Conservation (phyloP, 352 stramenopile species). For the Phytophthora podocarpi region DNA sequence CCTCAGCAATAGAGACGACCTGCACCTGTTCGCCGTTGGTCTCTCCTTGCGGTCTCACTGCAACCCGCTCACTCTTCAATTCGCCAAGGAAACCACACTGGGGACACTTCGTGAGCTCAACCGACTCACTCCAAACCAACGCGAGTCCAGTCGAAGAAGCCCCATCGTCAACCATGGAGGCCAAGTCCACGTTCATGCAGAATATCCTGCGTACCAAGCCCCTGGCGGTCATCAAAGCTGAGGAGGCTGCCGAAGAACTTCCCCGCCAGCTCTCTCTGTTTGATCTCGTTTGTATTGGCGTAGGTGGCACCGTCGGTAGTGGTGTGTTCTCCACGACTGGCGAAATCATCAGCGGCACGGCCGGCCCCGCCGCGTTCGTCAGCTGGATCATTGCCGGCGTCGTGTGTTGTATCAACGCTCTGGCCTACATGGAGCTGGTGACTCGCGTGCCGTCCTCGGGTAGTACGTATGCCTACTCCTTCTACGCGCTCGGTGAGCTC, state of each 20-base stretch:
- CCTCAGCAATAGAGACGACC: no score
- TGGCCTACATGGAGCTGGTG: constrained; percentile 92
- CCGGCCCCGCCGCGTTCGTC: constrained; percentile 81
- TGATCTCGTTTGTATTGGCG: constrained; percentile 91
- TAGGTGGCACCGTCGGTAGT: constrained; percentile 91
- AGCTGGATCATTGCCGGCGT: constrained; percentile 85
- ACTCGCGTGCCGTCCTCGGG: constrained; percentile 88
- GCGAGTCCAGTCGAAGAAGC: constrained; percentile 8
- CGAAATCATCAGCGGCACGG: constrained; percentile 72
- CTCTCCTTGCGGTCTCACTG: neutral
- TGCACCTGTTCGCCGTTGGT: neutral
- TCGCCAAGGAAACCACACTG: constrained; percentile 20
- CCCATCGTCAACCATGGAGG: constrained; percentile 24
- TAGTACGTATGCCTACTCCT: constrained; percentile 93
- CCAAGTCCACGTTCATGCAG: constrained; percentile 47
- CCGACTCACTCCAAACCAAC: neutral
- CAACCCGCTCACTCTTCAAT: constrained; percentile 24
- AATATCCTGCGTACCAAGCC: constrained; percentile 77
- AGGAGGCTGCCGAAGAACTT: constrained; percentile 73
- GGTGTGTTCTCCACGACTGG: constrained; percentile 92
- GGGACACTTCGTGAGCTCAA: no score
- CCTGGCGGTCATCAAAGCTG: constrained; percentile 74
- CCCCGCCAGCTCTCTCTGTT: constrained; percentile 79
- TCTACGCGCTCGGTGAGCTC: constrained; percentile 93
- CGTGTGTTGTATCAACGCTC: constrained; percentile 79